A percentile compares a stretch with the other conserved stretches of the same genome.
Evolutionary conservation across 1,284 basidiomycete species (phyloP).

Genomic region (Leccinum pachyderme): DNA sequence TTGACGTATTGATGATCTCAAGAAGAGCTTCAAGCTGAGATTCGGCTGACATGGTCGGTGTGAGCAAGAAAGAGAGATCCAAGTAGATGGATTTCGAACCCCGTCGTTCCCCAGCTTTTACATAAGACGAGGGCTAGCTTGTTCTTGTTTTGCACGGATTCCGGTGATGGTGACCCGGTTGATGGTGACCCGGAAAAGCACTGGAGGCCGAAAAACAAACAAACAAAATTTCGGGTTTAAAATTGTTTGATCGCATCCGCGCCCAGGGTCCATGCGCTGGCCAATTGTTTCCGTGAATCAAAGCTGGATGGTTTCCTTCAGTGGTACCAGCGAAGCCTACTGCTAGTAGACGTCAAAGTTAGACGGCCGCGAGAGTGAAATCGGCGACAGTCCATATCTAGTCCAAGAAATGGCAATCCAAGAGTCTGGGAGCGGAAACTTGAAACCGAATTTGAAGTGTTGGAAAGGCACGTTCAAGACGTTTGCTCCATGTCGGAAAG

Average conservation of each 20-base stretch:
- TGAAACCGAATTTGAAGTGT: too few relatives aligned
- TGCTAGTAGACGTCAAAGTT: neutral
- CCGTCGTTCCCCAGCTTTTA: neutral
- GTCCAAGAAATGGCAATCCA: too few relatives aligned
- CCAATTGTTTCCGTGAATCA: too few relatives aligned
- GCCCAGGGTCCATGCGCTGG: too few relatives aligned
- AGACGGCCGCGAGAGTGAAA: neutral
- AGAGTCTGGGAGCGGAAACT: too few relatives aligned
- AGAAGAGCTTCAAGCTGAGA: slow-evolving; percentile 17
- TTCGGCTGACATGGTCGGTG: slow-evolving; percentile 23
- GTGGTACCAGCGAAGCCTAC: too few relatives aligned
- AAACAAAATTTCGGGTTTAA: neutral
- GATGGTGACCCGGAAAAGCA: neutral
- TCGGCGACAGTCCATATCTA: neutral
- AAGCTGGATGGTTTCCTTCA: too few relatives aligned
- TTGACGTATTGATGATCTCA: slow-evolving; percentile 9
- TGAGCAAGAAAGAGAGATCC: too few relatives aligned
- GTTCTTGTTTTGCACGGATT: neutral
- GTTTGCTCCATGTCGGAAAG: neutral
- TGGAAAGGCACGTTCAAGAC: too few relatives aligned
- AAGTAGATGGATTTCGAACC: neutral
- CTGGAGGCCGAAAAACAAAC: neutral
- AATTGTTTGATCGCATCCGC: too few relatives aligned
- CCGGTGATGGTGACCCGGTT: neutral
- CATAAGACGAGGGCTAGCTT: neutral